Base-by-base conservation (phyloP, 2,329 filamentous ascomycete species). In the Exserohilum turcica region DNA sequence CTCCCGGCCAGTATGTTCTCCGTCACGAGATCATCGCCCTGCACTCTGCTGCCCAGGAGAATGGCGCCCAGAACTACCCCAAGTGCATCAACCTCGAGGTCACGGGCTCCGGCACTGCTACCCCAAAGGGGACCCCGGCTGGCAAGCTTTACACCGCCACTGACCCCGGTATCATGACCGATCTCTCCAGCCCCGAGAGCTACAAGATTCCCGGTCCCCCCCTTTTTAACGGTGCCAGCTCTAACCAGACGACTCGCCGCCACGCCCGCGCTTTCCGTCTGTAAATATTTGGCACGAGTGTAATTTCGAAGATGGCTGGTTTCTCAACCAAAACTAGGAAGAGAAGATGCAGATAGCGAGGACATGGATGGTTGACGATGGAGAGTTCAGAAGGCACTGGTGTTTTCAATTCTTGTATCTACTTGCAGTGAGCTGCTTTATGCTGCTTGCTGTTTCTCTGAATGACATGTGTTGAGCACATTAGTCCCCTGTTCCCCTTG, bases 11-110 rank as follows among this genome's bases (percentile, higher is more conserved):
- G 56, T 85, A 84, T 61, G 80, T 85, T 51, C 74, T 85, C 54
- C 76, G 83, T 15, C 82, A 84, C 64, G 83, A 85, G 71, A 76
- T 78, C 48, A 79, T 80, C 48, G 82, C 78, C 3, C 71, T 83
- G 7, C 81, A 84, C 57, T 68, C 70, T 0, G 76, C 77, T 9
- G 63, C 67, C n/a, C 67, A 70, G 3, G 57, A 43, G 45, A 78
- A 81, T 54, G 80, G 80, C 24, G 81, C 81, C 9, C 82, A 81
- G 74, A 77, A 75, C 74, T 84, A 81, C 70, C 81, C 76, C 38
- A 78, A 80, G 65, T 84, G 56, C 62, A 58, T 82, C 35, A 82
- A 82, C 72, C 72, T 83, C 12, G 70, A 78, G 56, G 72, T 84
- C 48, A 80, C 80, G 1, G 80, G 80, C 27, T 72, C 72, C 16